Evolutionary conservation across 1,139 yeast species (phyloP).

Genomic region (Martiniozyma asiatica): DNA sequence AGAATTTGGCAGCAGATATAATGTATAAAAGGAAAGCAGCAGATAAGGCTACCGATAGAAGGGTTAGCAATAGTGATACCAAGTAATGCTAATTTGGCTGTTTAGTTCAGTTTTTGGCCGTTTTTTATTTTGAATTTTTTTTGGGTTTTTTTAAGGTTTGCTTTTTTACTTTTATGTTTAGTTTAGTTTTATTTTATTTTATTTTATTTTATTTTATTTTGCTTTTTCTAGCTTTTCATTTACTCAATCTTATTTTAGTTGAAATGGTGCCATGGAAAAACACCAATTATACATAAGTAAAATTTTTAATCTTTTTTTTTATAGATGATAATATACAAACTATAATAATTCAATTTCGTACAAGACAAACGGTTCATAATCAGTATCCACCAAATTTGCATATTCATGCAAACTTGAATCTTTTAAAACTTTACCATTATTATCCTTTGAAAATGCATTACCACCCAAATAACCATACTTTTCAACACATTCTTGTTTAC

Average conservation of each 20-base stretch:
- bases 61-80: conserved; percentile 13
- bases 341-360: conserved; percentile 38
- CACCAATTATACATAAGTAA: too few species aligned
- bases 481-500: conserved; percentile 54
- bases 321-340: too few species aligned
- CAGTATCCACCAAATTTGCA: conserved; percentile 85
- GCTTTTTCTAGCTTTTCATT: too few species aligned
- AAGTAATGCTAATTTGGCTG: neutral
- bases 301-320: too few species aligned
- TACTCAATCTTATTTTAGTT: too few species aligned
- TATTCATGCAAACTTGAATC: conserved; percentile 59
- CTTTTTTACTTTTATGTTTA: too few species aligned
- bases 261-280: too few species aligned
- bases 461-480: conserved; percentile 90
- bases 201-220: too few species aligned
- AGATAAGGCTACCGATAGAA: conserved; percentile 19
- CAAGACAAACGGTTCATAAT: conserved; percentile 90
- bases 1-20: conserved; percentile 39
- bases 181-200: too few species aligned
- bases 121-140: neutral
- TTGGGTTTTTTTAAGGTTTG: too few species aligned
- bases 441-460: conserved; percentile 59
- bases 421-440: conserved; percentile 49
- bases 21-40: conserved; percentile 17
- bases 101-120: neutral